phyloP scores from a whole-genome alignment of 768 basidiomycete genomes.

The Pulveroboletus frians region DNA sequence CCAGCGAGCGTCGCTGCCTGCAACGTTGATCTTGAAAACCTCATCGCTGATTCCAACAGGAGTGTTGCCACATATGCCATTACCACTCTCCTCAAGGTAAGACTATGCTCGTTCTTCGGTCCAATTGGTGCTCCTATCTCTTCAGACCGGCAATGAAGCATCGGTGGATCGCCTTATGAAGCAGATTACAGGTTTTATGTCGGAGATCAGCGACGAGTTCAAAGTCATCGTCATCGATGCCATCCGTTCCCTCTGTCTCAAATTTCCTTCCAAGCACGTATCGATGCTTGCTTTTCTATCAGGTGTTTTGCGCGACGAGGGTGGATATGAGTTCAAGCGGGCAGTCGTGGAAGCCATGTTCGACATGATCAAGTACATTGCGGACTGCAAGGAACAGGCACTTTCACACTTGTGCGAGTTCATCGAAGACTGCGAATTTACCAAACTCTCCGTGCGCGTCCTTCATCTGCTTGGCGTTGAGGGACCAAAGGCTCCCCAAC shows the following conservation, averaged over 20 bases:
- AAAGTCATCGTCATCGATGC: constrained; percentile 99
- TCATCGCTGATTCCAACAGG: constrained; percentile 93
- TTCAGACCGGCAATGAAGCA: constrained; percentile 94
- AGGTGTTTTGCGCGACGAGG: constrained; percentile 94
- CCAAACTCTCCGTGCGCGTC: constrained; percentile 96
- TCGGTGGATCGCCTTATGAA: constrained; percentile 99
- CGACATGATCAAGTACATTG: constrained; percentile 99
- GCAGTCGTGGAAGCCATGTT: constrained; percentile 99
- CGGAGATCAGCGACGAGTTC: constrained; percentile 99
- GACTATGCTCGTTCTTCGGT: background rate
- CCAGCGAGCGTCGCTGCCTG: constrained; percentile 84
- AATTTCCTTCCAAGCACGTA: constrained; percentile 95
- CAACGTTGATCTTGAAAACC: constrained; percentile 94
- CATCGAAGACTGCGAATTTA: constrained; percentile 99
- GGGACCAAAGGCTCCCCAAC: constrained; percentile 93
- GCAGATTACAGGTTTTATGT: constrained; percentile 98
- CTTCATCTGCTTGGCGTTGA: constrained; percentile 93
- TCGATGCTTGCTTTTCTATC: constrained; percentile 98
- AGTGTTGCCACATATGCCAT: constrained; percentile 98
- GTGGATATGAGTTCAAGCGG: constrained; percentile 99
- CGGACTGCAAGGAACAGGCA: constrained; percentile 94
- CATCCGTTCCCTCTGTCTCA: constrained; percentile 95
- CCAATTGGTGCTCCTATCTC: constrained; percentile 4
- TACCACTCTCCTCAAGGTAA: constrained; percentile 92
- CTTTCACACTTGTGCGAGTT: constrained; percentile 98